Conservation (phyloP, 192 early-diverging fungal species). For the Umbelopsis vinacea region DNA sequence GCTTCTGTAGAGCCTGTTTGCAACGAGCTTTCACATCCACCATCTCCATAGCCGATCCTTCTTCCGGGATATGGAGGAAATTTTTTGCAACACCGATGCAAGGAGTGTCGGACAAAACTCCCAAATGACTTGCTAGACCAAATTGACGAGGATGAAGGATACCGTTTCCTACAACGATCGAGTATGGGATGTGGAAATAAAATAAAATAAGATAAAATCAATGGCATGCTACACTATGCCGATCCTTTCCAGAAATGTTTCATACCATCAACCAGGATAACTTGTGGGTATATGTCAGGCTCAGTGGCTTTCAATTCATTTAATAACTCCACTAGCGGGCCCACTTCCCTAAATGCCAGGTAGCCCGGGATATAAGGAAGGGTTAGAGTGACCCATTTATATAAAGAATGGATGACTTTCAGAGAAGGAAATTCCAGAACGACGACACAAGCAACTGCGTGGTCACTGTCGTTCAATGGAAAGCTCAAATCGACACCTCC, state of each 20-base stretch:
- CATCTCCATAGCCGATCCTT: slow-evolving; percentile 55
- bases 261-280: slow-evolving; percentile 75
- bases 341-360: slow-evolving; percentile 90
- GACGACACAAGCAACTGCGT: slow-evolving; percentile 76
- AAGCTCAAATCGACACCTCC: slow-evolving; percentile 85
- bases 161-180: slow-evolving; percentile 68
- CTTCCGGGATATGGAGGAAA: slow-evolving; percentile 73
- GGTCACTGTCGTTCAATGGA: slow-evolving; percentile 48
- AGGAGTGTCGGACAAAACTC: slow-evolving; percentile 71
- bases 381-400: slow-evolving; percentile 58
- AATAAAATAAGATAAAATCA: background rate
- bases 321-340: slow-evolving; percentile 63
- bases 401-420: slow-evolving; percentile 68
- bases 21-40: slow-evolving; percentile 55
- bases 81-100: slow-evolving; percentile 93
- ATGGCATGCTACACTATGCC: background rate
- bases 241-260: background rate
- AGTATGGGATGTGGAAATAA: background rate
- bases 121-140: slow-evolving; percentile 86
- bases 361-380: slow-evolving; percentile 88
- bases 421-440: slow-evolving; percentile 70
- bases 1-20: slow-evolving; percentile 36
- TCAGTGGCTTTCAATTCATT: slow-evolving; percentile 45
- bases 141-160: slow-evolving; percentile 85
- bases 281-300: slow-evolving; percentile 72